Evolutionary conservation across 495 filamentous ascomycete genomes (phyloP), one percentile per base, ranked within the genome.

Genomic region (Penicillium coffeae): DNA sequence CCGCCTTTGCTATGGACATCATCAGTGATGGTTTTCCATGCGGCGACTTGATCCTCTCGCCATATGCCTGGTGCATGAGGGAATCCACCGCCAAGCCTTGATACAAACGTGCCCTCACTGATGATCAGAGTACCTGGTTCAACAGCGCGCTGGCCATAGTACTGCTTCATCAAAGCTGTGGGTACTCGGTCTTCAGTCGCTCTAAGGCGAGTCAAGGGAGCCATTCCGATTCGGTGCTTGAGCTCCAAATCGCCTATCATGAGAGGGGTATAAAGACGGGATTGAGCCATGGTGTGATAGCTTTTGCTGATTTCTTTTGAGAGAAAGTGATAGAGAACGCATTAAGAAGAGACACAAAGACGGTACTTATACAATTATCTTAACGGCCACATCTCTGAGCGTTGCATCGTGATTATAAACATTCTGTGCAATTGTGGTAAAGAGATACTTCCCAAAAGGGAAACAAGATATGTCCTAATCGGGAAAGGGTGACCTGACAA

Each of bases 61-160:
- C 68, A 88, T 63, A 90, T 84, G 2, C 83, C 84, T 0, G 86
- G 84, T 0, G 73, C 73, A 59, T 86, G 79, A 39, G 55, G 37
- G 59, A 70, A 80, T 8, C 67, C 64, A 27, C 81, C 77, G 21
- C 79, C 76, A 40, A 62, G 56, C 2, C 75, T 63, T 7, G 82
- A 73, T 56, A 89, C 81, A 51, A 82, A 74, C 15, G 84, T 82
- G 2, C 72, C 85, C 65, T 91, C 86, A 14, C 74, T 77, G 54
- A 69, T 62, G 27, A 82, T 68, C 15, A 81, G 58, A 0, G 79
- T 68, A 2, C 74, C 73, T 13, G 78, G 75, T 7, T 62, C 50
- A 5, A 74, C 63, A 18, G 73, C 67, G 14, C 78, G 64, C 49
- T 83, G 78, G 5, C 55, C 54, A 53, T 82, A 81, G 68, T 82